phyloP scores from a whole-genome alignment of 2,329 filamentous ascomycete species.

The Trematosphaeria pertusa region DNA sequence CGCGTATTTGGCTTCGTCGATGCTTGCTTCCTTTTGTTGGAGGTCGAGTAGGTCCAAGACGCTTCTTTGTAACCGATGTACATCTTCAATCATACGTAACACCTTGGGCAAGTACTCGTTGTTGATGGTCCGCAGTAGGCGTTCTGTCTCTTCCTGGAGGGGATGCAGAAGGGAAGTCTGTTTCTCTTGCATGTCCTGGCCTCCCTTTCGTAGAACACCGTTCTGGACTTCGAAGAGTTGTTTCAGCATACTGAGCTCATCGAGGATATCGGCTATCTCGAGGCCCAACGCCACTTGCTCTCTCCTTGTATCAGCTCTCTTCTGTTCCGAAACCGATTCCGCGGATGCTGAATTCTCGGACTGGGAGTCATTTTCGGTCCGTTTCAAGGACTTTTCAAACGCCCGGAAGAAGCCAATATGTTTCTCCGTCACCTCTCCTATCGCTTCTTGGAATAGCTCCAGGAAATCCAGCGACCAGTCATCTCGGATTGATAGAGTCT shows the following conservation, averaged over 20 bases:
- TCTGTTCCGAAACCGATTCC: not conserved
- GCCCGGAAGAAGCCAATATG: not conserved
- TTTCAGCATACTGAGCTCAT: not conserved
- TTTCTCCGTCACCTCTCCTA: not conserved
- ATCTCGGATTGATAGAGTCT: not conserved
- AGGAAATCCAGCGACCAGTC: not conserved
- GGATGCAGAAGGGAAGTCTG: no score
- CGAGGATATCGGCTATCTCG: not conserved
- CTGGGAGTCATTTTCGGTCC: not conserved
- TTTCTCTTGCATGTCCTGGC: not conserved
- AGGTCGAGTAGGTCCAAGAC: not conserved
- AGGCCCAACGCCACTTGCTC: not conserved
- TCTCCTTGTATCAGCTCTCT: not conserved
- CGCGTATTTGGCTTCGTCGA: not conserved
- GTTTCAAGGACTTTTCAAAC: not conserved
- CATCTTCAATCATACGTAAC: not conserved
- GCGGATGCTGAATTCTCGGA: not conserved
- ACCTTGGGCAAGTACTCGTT: not conserved
- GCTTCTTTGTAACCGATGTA: not conserved
- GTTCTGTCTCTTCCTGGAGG: not conserved
- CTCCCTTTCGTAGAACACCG: not conserved
- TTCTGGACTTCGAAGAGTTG: not conserved
- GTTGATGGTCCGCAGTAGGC: not conserved
- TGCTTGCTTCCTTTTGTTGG: not conserved
- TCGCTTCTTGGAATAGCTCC: not conserved